phyloP scores from a whole-genome alignment of 2,329 filamentous ascomycete species.

The Sporothrix humicola region DNA sequence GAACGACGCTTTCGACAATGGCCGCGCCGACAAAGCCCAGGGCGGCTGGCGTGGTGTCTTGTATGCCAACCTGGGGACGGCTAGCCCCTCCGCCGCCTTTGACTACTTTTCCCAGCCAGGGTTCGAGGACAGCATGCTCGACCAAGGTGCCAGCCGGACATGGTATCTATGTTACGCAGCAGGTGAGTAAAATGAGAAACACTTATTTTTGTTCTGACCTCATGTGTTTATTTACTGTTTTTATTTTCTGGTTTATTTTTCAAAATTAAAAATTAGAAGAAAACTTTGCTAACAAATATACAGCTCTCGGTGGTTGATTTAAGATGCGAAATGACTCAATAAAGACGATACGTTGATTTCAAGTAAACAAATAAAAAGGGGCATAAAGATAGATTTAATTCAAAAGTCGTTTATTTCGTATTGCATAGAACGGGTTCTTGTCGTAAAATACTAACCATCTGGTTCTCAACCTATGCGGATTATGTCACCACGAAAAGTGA shows the following conservation, averaged over 20 bases:
- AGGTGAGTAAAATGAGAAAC: slow-evolving; percentile 57
- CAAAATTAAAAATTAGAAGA: neutral
- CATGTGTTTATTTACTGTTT: no score
- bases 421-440: no score
- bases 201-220: neutral
- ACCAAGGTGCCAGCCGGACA: slow-evolving; percentile 81
- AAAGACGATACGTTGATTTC: no score
- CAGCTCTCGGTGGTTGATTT: no score
- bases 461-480: no score
- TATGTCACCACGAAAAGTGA: neutral
- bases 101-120: slow-evolving; percentile 71
- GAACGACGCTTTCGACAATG: slow-evolving; percentile 76
- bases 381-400: neutral
- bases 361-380: neutral
- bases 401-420: no score
- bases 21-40: slow-evolving; percentile 66
- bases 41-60: slow-evolving; percentile 88
- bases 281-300: neutral
- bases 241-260: neutral
- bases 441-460: no score
- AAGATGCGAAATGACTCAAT: no score
- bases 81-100: slow-evolving; percentile 73
- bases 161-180: slow-evolving; percentile 85
- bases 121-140: slow-evolving; percentile 73
- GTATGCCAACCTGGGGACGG: slow-evolving; percentile 79